These are phyloP conservation scores for Boletus rubropictus DNA, from an alignment of 768 basidiomycete genomes.

Conservation along the genomic window DNA sequence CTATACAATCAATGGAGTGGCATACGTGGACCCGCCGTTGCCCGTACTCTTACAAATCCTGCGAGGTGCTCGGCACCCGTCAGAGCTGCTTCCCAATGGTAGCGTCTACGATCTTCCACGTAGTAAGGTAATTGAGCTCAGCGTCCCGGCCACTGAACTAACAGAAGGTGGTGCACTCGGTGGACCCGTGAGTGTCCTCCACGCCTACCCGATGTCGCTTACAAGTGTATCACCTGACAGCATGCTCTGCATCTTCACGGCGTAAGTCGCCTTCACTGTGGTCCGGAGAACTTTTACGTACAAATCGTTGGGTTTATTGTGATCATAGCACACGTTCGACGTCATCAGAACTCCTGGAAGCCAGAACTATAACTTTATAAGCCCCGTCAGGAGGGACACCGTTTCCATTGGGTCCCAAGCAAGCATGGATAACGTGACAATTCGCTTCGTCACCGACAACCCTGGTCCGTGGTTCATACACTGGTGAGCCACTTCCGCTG, in stretches of 20 bases:
- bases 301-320: not conserved
- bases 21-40: constrained; percentile 5
- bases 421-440: constrained; percentile 39
- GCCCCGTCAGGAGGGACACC: constrained; percentile 52
- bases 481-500: constrained; percentile 5
- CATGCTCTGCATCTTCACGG: constrained; percentile 23
- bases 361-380: constrained; percentile 36
- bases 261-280: constrained; percentile 2
- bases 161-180: constrained; percentile 26
- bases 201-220: not conserved
- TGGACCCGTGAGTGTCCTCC: constrained; percentile 21
- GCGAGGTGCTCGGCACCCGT: constrained; percentile 16
- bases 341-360: constrained; percentile 40
- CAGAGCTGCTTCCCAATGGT: constrained; percentile 11
- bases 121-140: constrained; percentile 15
- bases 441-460: constrained; percentile 67
- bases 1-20: constrained; percentile 9
- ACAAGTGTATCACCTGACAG: constrained; percentile 1
- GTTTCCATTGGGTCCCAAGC: constrained; percentile 28
- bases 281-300: not conserved
- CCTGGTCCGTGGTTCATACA: constrained; percentile 31
- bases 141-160: constrained; percentile 12
- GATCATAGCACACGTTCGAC: constrained; percentile 35
- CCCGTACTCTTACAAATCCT: constrained; percentile 21
- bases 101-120: constrained; percentile 14